phyloP scores from a whole-genome alignment of 2,329 filamentous ascomycete genomes.

The Amesomyces nigricolor region DNA sequence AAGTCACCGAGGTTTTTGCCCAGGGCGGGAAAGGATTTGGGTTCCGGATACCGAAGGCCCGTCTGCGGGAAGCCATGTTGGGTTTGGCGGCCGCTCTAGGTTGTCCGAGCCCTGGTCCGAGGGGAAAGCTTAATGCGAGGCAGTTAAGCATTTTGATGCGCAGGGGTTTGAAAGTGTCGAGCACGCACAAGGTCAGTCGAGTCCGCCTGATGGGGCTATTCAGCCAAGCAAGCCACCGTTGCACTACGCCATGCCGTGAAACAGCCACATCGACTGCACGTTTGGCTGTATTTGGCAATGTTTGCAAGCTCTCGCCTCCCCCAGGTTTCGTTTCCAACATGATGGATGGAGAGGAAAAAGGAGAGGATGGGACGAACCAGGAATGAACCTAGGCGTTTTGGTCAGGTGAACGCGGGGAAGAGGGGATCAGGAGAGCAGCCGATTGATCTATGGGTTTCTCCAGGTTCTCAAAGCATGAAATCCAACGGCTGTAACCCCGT shows the following conservation, averaged over 20 bases:
- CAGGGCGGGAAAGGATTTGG: constrained; percentile 6
- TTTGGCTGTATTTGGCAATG: constrained; percentile 6
- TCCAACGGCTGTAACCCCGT: constrained; percentile 15
- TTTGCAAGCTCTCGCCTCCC: neutral
- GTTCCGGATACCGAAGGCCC: constrained; percentile 8
- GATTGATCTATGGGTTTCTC: constrained; percentile 8
- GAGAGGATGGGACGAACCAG: neutral
- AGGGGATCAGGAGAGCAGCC: too few species aligned
- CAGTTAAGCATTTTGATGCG: neutral
- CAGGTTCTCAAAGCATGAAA: constrained; percentile 4
- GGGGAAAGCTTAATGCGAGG: neutral
- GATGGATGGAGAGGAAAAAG: too few species aligned
- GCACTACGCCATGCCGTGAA: constrained; percentile 2
- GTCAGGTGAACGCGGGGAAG: too few species aligned
- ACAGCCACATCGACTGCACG: constrained; percentile 12
- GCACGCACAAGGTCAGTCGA: too few species aligned
- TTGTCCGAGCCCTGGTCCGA: neutral
- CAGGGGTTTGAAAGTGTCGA: neutral
- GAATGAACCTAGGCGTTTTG: too few species aligned
- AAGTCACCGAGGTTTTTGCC: constrained; percentile 6
- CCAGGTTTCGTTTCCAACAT: neutral
- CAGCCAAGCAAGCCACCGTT: constrained; percentile 18
- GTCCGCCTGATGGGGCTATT: constrained; percentile 12
- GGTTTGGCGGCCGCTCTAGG: constrained; percentile 5
- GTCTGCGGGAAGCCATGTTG: constrained; percentile 14